Evolutionary conservation across 2,329 filamentous ascomycete genomes (phyloP).

Genomic region (Monosporascus sp.): DNA sequence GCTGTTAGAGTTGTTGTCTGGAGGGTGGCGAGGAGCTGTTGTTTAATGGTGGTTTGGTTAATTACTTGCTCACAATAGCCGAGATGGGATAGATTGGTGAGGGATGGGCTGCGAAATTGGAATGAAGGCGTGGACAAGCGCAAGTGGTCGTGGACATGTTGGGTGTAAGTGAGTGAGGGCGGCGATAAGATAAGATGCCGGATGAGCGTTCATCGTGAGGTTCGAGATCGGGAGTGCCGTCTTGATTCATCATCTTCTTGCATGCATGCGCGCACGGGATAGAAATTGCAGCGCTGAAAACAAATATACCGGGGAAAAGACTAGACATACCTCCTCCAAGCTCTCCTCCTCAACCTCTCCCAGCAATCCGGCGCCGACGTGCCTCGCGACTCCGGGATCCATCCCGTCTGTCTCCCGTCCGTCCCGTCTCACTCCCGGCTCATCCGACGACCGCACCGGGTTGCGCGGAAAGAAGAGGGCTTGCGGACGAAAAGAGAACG

Average conservation of each 20-base stretch:
- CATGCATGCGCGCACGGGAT: background rate
- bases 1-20: background rate
- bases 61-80: background rate
- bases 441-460: background rate
- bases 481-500: background rate
- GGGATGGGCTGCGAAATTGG: too few species aligned
- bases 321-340: constrained; percentile 50
- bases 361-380: constrained; percentile 45
- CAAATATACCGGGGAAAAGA: background rate
- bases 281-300: background rate
- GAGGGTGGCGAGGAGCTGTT: constrained; percentile 19
- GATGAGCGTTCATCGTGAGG: background rate
- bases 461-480: background rate
- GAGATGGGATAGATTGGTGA: constrained; percentile 3
- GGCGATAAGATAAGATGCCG: constrained; percentile 24
- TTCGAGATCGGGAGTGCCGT: background rate
- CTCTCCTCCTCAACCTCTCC: constrained; percentile 51
- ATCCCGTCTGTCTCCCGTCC: constrained; percentile 13
- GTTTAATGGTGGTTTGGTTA: constrained; percentile 1
- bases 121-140: too few species aligned
- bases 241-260: constrained; percentile 2
- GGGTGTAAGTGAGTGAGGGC: background rate
- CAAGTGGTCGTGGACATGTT: background rate
- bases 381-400: constrained; percentile 32
- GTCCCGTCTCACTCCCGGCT: background rate